Evolutionary conservation across 2,329 filamentous ascomycete genomes (phyloP).

Genomic region (Neofusicoccum sp.): DNA sequence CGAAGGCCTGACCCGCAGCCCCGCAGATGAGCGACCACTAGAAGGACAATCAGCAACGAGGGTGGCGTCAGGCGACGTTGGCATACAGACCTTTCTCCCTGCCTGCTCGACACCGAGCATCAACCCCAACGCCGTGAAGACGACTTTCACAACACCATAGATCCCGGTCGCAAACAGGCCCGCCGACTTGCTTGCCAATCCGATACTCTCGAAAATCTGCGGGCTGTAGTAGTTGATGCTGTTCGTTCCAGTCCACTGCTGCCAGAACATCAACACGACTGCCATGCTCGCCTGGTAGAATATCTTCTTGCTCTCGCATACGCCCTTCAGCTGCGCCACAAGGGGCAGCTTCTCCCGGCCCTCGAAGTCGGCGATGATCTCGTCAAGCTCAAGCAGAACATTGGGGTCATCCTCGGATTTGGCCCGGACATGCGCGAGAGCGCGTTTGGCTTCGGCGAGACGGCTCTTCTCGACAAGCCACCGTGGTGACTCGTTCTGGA

Average conservation of each 20-base stretch:
- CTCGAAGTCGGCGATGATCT: conserved; percentile 43
- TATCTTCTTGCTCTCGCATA: conserved; percentile 38
- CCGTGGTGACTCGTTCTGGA: conserved; percentile 53
- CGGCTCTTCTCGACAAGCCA: conserved; percentile 56
- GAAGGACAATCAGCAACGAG: conserved; percentile 3
- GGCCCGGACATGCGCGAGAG: conserved; percentile 40
- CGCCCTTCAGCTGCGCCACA: conserved; percentile 37
- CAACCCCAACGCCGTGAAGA: conserved; percentile 43
- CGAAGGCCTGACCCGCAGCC: conserved; percentile 43
- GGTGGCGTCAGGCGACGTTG: neutral
- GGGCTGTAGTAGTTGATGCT: conserved; percentile 42
- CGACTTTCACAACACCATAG: conserved; percentile 49
- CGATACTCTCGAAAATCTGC: conserved; percentile 45
- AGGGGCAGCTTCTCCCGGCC: conserved; percentile 44
- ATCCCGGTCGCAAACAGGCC: conserved; percentile 47
- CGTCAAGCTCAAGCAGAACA: conserved; percentile 42
- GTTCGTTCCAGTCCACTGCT: conserved; percentile 38
- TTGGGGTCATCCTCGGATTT: conserved; percentile 34
- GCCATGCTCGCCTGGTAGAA: conserved; percentile 44
- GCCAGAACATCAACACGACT: conserved; percentile 46
- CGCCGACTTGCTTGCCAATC: conserved; percentile 37
- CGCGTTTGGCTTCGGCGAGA: conserved; percentile 43
- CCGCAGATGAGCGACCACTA: conserved; percentile 44
- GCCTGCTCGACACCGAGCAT: conserved; percentile 47
- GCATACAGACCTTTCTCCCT: conserved; percentile 39